Conservation (phyloP, 208 protist species). For the Trypanosoma lewisi region DNA sequence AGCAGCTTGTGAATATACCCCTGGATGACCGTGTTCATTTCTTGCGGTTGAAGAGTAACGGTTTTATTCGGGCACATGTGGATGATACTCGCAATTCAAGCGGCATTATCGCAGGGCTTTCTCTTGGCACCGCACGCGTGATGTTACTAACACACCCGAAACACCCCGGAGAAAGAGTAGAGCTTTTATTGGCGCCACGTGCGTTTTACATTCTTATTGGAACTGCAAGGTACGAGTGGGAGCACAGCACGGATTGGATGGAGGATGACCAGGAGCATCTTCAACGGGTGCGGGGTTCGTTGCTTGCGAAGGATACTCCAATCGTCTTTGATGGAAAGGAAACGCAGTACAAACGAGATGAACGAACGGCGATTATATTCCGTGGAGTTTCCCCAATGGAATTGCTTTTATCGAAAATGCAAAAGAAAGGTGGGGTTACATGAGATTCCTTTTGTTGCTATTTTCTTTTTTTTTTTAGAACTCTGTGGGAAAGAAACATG, state of each 20-base stretch:
- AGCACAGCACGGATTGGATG: conserved; percentile 81
- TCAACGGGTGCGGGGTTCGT: conserved; percentile 43
- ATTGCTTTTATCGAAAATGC: conserved; percentile 43
- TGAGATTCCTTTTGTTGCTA: neutral
- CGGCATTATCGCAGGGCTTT: conserved; percentile 75
- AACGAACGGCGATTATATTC: conserved; percentile 79
- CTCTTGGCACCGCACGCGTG: conserved; percentile 62
- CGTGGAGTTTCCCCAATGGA: conserved; percentile 79
- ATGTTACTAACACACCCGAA: conserved; percentile 81
- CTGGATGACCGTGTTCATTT: conserved; percentile 87
- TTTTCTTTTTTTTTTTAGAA: conserved; percentile 21
- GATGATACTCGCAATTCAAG: conserved; percentile 84
- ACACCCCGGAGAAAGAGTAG: conserved; percentile 56
- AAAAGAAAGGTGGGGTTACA: neutral
- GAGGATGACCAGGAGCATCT: conserved; percentile 78
- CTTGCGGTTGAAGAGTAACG: conserved; percentile 64
- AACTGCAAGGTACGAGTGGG: conserved; percentile 79
- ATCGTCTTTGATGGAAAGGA: conserved; percentile 60
- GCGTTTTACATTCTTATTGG: conserved; percentile 70
- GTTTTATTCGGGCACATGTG: conserved; percentile 79
- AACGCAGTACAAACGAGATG: conserved; percentile 46
- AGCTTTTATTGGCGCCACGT: conserved; percentile 77
- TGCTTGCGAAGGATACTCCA: conserved; percentile 57
- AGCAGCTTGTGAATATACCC: conserved; percentile 63
- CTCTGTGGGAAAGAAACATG: no score